A percentile compares a stretch with the other conserved stretches of the same genome.
Evolutionary conservation across 176 grass and related monocot species (phyloP).

Genomic region (Elaeis guineensis): DNA sequence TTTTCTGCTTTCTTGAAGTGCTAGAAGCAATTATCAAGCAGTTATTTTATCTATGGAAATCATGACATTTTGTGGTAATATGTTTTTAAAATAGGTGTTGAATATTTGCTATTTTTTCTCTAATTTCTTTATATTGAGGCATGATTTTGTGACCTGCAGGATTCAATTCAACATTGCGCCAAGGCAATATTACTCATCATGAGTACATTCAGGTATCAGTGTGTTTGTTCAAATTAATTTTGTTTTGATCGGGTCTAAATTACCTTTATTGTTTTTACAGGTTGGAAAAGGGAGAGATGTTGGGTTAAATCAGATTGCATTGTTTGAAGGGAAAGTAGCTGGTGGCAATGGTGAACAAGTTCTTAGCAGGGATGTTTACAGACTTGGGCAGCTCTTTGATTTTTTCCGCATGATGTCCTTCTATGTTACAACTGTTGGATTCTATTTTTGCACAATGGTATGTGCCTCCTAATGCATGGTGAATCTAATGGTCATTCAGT

Average conservation of each 20-base stretch:
- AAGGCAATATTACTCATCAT: constrained; percentile 91
- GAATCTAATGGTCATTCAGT: not conserved
- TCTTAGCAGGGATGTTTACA: constrained; percentile 90
- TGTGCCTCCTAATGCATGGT: not conserved
- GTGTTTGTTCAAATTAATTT: not conserved
- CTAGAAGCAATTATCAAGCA: too few species aligned
- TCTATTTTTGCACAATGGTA: constrained; percentile 98
- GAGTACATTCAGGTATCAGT: constrained; percentile 86
- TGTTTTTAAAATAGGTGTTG: too few species aligned
- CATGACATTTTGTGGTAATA: too few species aligned
- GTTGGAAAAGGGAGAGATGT: constrained; percentile 95
- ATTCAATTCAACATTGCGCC: constrained; percentile 85
- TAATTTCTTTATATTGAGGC: too few species aligned
- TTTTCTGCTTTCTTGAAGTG: too few species aligned
- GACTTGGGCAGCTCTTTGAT: constrained; percentile 93
- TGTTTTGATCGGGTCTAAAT: not conserved
- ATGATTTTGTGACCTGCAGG: constrained; percentile 28
- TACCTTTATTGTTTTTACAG: constrained; percentile 20
- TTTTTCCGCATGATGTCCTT: constrained; percentile 96
- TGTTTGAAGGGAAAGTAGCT: constrained; percentile 98
- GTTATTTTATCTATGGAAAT: too few species aligned
- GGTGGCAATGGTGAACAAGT: constrained; percentile 98
- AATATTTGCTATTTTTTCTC: too few species aligned
- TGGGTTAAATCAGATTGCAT: constrained; percentile 86
- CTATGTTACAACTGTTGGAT: constrained; percentile 85